phyloP scores from a whole-genome alignment of 106 monocot genomes.

The Agapanthus africanus region DNA sequence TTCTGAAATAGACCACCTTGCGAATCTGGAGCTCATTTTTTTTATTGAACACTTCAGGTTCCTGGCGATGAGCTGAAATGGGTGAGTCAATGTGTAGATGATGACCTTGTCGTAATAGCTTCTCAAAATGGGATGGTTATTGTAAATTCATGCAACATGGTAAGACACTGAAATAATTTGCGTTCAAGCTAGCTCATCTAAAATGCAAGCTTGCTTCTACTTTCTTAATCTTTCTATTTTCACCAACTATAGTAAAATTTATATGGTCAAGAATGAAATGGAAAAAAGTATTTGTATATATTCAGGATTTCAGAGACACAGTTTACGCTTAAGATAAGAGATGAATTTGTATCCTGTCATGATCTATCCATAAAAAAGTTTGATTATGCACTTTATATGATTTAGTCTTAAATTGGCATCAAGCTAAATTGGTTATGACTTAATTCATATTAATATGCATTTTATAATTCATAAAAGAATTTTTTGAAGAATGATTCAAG shows the following conservation, averaged over 20 bases:
- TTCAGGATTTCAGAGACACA: background rate
- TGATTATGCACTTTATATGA: background rate
- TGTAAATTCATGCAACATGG: constrained; percentile 74
- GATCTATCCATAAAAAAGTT: background rate
- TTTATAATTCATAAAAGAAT: background rate
- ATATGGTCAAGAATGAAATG: background rate
- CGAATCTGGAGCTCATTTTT: background rate
- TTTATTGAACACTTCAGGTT: constrained; percentile 34
- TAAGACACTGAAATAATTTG: constrained; percentile 25
- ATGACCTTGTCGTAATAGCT: constrained; percentile 88
- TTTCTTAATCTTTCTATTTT: background rate
- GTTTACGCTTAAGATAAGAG: background rate
- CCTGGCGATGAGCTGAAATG: constrained; percentile 92
- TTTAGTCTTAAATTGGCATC: too few species aligned
- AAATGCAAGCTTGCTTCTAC: background rate
- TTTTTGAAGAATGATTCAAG: background rate
- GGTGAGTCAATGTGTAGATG: constrained; percentile 72
- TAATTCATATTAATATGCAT: background rate
- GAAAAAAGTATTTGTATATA: background rate
- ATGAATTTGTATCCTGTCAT: background rate
- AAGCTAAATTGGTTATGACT: background rate
- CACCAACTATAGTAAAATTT: background rate
- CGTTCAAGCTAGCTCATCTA: background rate
- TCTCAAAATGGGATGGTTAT: constrained; percentile 93
- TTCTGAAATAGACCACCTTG: background rate